A percentile compares a stretch with the other conserved stretches of the same genome.
These are phyloP conservation scores for Scheffersomyces stipitis DNA, from an alignment of 805 yeast species.

Conservation along the genomic window DNA sequence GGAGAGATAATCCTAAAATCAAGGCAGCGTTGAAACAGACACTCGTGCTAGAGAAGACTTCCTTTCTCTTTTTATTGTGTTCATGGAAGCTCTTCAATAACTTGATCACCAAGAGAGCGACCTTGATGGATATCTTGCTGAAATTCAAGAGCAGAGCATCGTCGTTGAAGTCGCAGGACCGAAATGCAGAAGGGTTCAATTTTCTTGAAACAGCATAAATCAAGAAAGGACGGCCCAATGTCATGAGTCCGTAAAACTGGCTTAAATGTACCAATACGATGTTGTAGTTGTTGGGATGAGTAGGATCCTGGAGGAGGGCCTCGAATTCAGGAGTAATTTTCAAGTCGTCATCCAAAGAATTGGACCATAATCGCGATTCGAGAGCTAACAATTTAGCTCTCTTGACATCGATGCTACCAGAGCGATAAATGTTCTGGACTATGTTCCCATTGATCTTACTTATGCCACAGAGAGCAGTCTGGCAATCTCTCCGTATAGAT, in stretches of 20 bases:
- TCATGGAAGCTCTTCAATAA: neutral
- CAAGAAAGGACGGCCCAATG: slow-evolving; percentile 43
- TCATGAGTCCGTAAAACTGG: slow-evolving; percentile 35
- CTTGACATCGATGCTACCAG: slow-evolving; percentile 24
- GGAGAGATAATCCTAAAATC: neutral
- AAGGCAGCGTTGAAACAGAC: neutral
- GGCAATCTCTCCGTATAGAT: slow-evolving; percentile 17
- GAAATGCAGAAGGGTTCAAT: neutral
- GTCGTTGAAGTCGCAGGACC: neutral
- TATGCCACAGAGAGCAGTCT: slow-evolving; percentile 25
- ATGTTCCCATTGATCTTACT: slow-evolving; percentile 29
- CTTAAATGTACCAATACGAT: slow-evolving; percentile 33
- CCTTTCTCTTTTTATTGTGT: neutral
- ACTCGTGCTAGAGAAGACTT: neutral
- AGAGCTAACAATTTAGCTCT: slow-evolving; percentile 33
- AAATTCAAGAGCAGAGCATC: neutral
- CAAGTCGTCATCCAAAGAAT: slow-evolving; percentile 30
- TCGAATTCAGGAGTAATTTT: slow-evolving; percentile 20
- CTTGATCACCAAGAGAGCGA: neutral
- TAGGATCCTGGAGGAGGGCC: slow-evolving; percentile 1
- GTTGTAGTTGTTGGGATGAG: slow-evolving; percentile 12
- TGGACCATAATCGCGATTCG: slow-evolving; percentile 35
- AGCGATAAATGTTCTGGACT: slow-evolving; percentile 31
- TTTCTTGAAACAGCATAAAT: slow-evolving; percentile 24
- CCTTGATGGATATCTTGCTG: neutral